Evolutionary conservation across 2,329 filamentous ascomycete genomes (phyloP), one percentile per base, ranked within the genome.

Genomic region (Balansia obtecta): DNA sequence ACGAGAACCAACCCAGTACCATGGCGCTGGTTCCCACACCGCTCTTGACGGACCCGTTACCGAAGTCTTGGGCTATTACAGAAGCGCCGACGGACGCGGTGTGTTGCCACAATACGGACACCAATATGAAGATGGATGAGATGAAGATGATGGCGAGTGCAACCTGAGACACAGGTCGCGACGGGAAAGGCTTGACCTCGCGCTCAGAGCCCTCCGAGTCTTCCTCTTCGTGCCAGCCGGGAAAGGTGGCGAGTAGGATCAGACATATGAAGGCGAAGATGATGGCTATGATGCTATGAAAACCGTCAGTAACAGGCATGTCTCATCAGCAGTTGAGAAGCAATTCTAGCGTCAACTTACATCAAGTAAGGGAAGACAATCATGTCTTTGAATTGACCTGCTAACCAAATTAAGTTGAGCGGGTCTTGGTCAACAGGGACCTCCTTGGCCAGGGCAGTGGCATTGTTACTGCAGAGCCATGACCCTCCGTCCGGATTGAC

Each of bases 321-420:
- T 6, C 11, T 39, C 13, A 44, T 39, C 13, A 44, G 47, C 13
- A 9, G 33, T 30, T 8, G 27, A 8, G 4, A 18, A 33, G 15
- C n/a, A 6, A 4, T 1, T 3, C 32, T 10, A 18, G 13, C 1
- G 7, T 7, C 37, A 15, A 73, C 86, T 74, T 68, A 93, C 86
- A 98, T 84, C 18, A 98, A 73, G 64, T 97, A 98, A 10, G 93
- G 93, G 65, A 98, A 98, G 43, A 98, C 91, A 65, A 98, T 93
- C 70, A 90, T 91, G 68, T 97, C 89, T 69, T 97, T 97, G 73
- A 98, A 98, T 57, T 95, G 95, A 59, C 85, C 84, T 22, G 93
- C 91, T 50, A 98, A 80, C 93, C 91, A 98, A 61, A 98, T 90
- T 61, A 98, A 73, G 68, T 98, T 98, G 63, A 98, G 75, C 39